These are phyloP conservation scores for Zizania latifolia DNA, from an alignment of 176 grass and related monocot genomes.

Conservation along the genomic window DNA sequence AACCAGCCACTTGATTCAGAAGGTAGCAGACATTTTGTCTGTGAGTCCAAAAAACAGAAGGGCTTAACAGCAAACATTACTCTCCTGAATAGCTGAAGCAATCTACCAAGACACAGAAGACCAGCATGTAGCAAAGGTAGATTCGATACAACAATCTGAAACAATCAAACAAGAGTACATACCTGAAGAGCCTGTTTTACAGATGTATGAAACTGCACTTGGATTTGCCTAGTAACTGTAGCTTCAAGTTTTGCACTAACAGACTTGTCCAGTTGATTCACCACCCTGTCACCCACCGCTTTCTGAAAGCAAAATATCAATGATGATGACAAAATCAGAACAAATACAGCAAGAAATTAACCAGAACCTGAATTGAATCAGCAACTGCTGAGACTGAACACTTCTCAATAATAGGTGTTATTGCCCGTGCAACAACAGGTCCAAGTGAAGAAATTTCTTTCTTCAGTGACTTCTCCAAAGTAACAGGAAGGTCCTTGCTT, in stretches of 20 bases:
- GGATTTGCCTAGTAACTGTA: conserved; percentile 84
- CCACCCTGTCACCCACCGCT: conserved; percentile 75
- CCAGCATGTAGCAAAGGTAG: not conserved
- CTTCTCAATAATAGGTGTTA: conserved; percentile 79
- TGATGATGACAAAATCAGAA: conserved; percentile 18
- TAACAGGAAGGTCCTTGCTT: conserved; percentile 71
- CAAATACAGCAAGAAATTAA: conserved; percentile 25
- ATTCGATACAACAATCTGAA: not conserved
- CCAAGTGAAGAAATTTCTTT: conserved; percentile 83
- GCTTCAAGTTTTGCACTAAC: conserved; percentile 85
- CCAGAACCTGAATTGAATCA: conserved; percentile 83
- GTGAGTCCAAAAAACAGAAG: not conserved
- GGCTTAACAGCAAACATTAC: not conserved
- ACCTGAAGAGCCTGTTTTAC: conserved; percentile 93
- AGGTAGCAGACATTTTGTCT: not conserved
- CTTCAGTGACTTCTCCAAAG: conserved; percentile 70
- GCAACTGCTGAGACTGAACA: conserved; percentile 49
- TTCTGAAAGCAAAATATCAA: conserved; percentile 50
- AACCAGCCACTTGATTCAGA: not conserved
- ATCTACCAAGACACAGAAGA: not conserved
- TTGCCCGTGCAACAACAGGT: conserved; percentile 59
- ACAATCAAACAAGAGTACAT: not conserved
- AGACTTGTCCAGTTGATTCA: conserved; percentile 91
- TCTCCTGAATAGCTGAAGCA: not conserved
- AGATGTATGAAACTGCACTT: conserved; percentile 80